Percentiles rank a stretch among this genome's conserved stretches.
phyloP scores from a whole-genome alignment of 1,139 yeast species.

The Trichomonascaceae sp. region DNA sequence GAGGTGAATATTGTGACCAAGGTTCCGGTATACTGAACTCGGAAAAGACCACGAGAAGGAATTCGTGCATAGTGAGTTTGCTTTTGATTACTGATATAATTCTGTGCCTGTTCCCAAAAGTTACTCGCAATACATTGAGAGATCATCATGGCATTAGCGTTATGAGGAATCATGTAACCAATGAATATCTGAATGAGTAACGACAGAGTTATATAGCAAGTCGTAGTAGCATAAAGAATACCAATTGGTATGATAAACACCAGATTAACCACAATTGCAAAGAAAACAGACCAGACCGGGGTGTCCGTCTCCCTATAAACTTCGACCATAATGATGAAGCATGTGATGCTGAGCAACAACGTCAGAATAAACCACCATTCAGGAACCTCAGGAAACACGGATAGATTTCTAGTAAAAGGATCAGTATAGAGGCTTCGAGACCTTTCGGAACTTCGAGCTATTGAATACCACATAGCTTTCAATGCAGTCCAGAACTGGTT shows the following conservation, averaged over 20 bases:
- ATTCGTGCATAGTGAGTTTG: conserved; percentile 51
- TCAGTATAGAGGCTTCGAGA: conserved; percentile 33
- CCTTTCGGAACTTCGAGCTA: conserved; percentile 11
- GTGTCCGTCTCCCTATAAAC: conserved; percentile 40
- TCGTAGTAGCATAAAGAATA: conserved; percentile 47
- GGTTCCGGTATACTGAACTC: conserved; percentile 47
- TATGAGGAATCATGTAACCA: conserved; percentile 59
- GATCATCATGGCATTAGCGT: conserved; percentile 54
- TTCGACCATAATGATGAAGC: conserved; percentile 41
- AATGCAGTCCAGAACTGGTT: conserved; percentile 11
- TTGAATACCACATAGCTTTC: conserved; percentile 15
- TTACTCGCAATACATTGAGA: conserved; percentile 54
- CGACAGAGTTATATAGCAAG: conserved; percentile 47
- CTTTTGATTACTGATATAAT: conserved; percentile 47
- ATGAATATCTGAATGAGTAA: conserved; percentile 50
- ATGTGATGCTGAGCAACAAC: conserved; percentile 39
- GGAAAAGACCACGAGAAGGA: conserved; percentile 54
- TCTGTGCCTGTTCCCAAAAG: conserved; percentile 54
- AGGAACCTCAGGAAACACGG: conserved; percentile 53
- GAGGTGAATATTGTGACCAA: conserved; percentile 37
- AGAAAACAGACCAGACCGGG: conserved; percentile 53
- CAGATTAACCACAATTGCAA: conserved; percentile 49
- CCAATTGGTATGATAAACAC: conserved; percentile 48
- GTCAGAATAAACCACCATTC: conserved; percentile 52
- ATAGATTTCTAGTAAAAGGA: conserved; percentile 54